phyloP scores from a whole-genome alignment of 495 filamentous ascomycete species.

The Xylaria scruposa region DNA sequence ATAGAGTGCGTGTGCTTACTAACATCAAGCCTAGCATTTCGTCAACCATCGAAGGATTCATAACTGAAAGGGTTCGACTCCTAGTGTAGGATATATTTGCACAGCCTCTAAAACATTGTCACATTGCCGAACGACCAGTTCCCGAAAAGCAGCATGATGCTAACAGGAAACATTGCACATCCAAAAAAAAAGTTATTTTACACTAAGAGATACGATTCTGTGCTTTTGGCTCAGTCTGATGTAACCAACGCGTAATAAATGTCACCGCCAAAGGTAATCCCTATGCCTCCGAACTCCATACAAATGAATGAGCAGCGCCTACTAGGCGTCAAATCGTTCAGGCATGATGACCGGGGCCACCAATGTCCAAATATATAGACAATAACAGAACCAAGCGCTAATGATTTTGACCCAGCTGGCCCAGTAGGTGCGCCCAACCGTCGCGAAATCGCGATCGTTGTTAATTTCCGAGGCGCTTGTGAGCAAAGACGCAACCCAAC shows the following conservation, averaged over 20 bases:
- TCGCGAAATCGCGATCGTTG: slow-evolving; percentile 74
- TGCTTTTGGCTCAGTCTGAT: neutral
- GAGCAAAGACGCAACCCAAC: slow-evolving; percentile 92
- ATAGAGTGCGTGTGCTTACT: neutral
- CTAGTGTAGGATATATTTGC: neutral
- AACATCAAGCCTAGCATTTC: too few species aligned
- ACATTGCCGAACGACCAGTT: neutral
- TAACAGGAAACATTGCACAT: neutral
- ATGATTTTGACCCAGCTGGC: slow-evolving; percentile 99
- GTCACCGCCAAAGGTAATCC: neutral
- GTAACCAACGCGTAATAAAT: neutral
- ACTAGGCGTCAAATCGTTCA: slow-evolving; percentile 74
- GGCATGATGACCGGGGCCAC: slow-evolving; percentile 85
- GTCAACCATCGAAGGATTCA: too few species aligned
- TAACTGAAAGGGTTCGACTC: neutral
- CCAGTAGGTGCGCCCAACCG: slow-evolving; percentile 94
- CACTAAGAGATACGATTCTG: neutral
- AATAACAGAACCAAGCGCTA: slow-evolving; percentile 96
- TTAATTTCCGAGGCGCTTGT: slow-evolving; percentile 75
- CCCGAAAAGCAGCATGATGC: neutral
- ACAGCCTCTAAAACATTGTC: neutral
- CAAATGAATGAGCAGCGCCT: slow-evolving; percentile 16
- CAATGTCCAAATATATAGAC: slow-evolving; percentile 91
- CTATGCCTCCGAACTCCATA: slow-evolving; percentile 13
- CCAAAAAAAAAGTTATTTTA: neutral